Conservation (phyloP, 257 asterid species). For the Dorcoceras hygrometricum region DNA sequence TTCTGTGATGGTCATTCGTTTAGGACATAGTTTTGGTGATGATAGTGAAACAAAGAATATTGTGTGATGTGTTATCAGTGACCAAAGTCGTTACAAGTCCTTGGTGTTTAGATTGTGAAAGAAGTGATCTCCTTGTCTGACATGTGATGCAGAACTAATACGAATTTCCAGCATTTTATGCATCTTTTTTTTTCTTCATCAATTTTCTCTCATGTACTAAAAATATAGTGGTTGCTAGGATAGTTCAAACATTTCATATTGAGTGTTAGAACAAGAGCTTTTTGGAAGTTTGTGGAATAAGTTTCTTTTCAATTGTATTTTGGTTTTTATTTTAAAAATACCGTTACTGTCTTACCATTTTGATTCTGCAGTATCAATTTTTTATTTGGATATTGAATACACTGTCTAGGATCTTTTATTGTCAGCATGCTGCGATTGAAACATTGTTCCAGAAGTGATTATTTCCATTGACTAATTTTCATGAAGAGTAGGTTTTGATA, state of each 20-base stretch:
- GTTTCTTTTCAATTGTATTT: neutral
- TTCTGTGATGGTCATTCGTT: neutral
- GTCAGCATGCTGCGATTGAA: slow-evolving; percentile 14
- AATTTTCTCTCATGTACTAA: neutral
- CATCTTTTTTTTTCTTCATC: neutral
- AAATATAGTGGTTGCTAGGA: neutral
- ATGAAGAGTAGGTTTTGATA: neutral
- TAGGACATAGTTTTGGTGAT: neutral
- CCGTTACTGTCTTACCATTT: slow-evolving; percentile 5
- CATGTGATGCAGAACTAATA: neutral
- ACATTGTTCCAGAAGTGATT: slow-evolving; percentile 8
- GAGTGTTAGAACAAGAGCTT: neutral
- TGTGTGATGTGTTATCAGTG: neutral
- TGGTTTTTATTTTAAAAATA: slow-evolving; percentile 5
- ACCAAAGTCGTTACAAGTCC: neutral
- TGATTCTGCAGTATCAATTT: slow-evolving; percentile 6
- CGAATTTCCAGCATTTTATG: neutral
- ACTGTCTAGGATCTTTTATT: neutral
- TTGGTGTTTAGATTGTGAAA: neutral
- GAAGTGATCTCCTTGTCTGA: neutral
- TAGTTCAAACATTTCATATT: neutral
- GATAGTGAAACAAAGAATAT: neutral
- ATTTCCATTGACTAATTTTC: neutral
- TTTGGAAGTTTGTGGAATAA: slow-evolving; percentile 1
- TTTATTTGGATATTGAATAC: slow-evolving; percentile 16